Conservation (phyloP, 345 rosid species). For the Eucalyptus virginea region DNA sequence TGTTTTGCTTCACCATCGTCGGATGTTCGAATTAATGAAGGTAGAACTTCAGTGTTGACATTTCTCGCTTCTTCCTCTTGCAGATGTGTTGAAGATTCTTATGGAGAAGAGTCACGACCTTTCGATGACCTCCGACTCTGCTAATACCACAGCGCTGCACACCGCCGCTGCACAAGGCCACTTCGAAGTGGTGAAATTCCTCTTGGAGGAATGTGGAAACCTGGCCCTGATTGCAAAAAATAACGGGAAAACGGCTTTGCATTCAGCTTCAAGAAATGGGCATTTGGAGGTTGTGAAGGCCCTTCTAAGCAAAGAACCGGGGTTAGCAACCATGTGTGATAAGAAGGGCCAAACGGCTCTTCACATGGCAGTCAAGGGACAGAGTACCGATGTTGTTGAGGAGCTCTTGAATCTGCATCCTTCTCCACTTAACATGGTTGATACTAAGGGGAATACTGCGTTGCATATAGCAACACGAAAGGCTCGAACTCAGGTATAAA, state of each 20-base stretch:
- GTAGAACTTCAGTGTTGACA: neutral
- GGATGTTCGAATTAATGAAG: neutral
- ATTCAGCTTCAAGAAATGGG: constrained; percentile 84
- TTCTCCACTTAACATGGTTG: constrained; percentile 50
- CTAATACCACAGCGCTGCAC: constrained; percentile 71
- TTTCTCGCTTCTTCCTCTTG: neutral
- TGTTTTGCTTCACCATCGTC: neutral
- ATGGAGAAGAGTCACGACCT: constrained; percentile 59
- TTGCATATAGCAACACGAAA: constrained; percentile 73
- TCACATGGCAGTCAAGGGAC: constrained; percentile 96
- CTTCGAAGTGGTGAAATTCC: constrained; percentile 42
- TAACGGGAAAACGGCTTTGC: constrained; percentile 78
- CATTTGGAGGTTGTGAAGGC: constrained; percentile 66
- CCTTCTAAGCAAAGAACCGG: constrained; percentile 41
- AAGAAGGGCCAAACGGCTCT: constrained; percentile 85
- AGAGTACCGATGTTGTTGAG: constrained; percentile 38
- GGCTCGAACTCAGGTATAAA: constrained; percentile 53
- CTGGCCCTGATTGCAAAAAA: constrained; percentile 49
- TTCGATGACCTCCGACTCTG: constrained; percentile 58
- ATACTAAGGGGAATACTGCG: constrained; percentile 72
- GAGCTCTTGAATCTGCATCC: constrained; percentile 35
- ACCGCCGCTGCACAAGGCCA: constrained; percentile 88
- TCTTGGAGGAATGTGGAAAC: constrained; percentile 49
- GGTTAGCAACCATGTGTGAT: constrained; percentile 41
- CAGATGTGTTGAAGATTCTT: constrained; percentile 57